Base-by-base conservation (phyloP, 495 filamentous ascomycete species). In the Penicillium herquei region DNA sequence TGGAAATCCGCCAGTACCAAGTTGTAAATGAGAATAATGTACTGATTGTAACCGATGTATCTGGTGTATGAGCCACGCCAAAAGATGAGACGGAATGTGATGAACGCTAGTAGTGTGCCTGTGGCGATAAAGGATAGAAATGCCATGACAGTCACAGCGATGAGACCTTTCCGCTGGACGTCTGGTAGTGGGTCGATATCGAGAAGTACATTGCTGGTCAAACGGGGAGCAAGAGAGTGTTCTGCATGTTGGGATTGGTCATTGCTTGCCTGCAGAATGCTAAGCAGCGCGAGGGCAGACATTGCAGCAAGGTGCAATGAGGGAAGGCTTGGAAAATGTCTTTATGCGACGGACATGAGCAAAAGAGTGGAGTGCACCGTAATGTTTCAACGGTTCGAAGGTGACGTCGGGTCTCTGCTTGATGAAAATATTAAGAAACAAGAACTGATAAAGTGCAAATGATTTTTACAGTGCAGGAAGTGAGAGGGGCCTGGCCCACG, bases 1-100 rank as follows among this genome's bases (percentile, higher is more conserved):
- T 87, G 85, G 44, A 91, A 74, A 66, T 91, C 88, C 51, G 88
- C 88, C 44, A 91, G 63, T 4, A 91, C 70, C 14, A 91, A 80
- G 65, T 90, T 90, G 65, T 84, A 86, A 41, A 91, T 84, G 12
- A 92, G 76, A 40, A 91, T 59, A 3, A 91, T 77, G 57, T 87
- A 90, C 66, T 92, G 88, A 64, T 91, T 91, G 70, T 81, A 81
- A 58, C 74, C 70, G 45, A 75, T 75, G 51, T 77, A 77, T 17
- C 71, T 63, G 16, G 66, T 48, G 51, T 79, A 79, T 53, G 70
- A 76, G 16, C 62, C 64, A 18, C 74, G 75, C 84, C 84, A 86
- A 54, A 77, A 74, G 21, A 86, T 56, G 18, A 87, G 67, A 53
- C 81, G 81, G 63, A 76, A 84, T 14, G 77, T 82, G 46, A 87